Evolutionary conservation across 2,329 filamentous ascomycete species (phyloP).

Genomic region (Aaosphaeria arxii): DNA sequence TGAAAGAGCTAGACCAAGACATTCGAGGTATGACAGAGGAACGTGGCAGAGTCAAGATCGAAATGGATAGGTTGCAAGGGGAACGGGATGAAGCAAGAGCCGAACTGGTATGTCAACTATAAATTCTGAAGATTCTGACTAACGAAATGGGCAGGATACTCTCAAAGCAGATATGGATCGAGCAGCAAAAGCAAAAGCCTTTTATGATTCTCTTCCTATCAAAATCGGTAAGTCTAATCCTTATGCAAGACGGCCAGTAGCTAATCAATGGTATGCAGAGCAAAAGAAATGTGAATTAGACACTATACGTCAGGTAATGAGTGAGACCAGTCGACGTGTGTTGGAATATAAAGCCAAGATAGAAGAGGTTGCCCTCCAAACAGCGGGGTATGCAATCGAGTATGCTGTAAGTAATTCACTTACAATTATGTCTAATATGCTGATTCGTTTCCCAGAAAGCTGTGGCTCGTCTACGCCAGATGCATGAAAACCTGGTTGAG

Average conservation of each 20-base stretch:
- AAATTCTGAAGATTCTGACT: no score
- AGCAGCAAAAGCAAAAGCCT: constrained; percentile 52
- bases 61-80: constrained; percentile 26
- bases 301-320: constrained; percentile 38
- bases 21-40: constrained; percentile 37
- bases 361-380: constrained; percentile 38
- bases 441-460: constrained; percentile 44
- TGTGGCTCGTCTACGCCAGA: constrained; percentile 60
- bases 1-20: constrained; percentile 44
- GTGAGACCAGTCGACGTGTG: constrained; percentile 47
- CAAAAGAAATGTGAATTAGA: constrained; percentile 47
- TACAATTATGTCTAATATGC: background rate
- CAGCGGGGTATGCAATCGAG: constrained; percentile 45
- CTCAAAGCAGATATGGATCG: no score
- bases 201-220: constrained; percentile 65
- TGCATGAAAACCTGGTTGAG: constrained; percentile 65
- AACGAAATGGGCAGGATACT: no score
- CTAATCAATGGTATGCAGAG: constrained; percentile 15
- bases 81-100: constrained; percentile 13
- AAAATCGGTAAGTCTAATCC: constrained; percentile 60
- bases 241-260: no score
- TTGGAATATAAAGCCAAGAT: constrained; percentile 44
- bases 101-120: constrained; percentile 15
- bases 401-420: constrained; percentile 48
- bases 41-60: constrained; percentile 39